Conservation (phyloP, 2,329 filamentous ascomycete genomes). For the Waltergamsia citrina region DNA sequence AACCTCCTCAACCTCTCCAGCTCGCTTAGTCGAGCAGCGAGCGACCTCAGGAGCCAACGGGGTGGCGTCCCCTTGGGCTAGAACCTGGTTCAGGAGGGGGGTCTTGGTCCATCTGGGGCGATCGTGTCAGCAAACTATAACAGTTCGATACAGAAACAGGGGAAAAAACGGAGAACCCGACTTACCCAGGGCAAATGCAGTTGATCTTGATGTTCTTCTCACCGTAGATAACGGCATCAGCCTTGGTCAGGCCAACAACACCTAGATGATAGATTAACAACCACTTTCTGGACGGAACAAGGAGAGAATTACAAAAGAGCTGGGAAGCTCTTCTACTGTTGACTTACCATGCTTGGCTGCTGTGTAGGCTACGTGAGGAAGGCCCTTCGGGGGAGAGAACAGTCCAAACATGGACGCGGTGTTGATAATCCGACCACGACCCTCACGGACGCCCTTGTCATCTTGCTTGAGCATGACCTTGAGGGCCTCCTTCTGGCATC, state of each 20-base stretch:
- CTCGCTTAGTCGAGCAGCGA: neutral
- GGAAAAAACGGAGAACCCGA: too few species aligned
- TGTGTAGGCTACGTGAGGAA: constrained; percentile 35
- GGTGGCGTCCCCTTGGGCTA: neutral
- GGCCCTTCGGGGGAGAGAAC: constrained; percentile 23
- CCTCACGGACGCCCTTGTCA: constrained; percentile 25
- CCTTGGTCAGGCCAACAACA: constrained; percentile 7
- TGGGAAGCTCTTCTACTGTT: neutral
- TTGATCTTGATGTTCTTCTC: constrained; percentile 6
- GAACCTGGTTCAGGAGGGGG: constrained; percentile 2
- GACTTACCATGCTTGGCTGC: constrained; percentile 38
- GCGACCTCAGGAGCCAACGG: neutral
- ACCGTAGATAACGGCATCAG: constrained; percentile 4
- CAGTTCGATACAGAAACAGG: too few species aligned
- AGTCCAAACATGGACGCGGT: constrained; percentile 41
- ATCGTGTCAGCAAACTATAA: too few species aligned
- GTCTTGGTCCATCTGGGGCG: too few species aligned
- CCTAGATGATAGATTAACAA: neutral
- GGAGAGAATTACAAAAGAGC: neutral
- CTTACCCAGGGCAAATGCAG: constrained; percentile 5
- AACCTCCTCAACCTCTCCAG: constrained; percentile 3
- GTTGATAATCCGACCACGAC: constrained; percentile 44
- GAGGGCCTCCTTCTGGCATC: constrained; percentile 45
- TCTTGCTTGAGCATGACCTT: constrained; percentile 41
- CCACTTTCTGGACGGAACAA: neutral